phyloP scores from a whole-genome alignment of 1,284 basidiomycete genomes.

The Ganoderma meredithae region DNA sequence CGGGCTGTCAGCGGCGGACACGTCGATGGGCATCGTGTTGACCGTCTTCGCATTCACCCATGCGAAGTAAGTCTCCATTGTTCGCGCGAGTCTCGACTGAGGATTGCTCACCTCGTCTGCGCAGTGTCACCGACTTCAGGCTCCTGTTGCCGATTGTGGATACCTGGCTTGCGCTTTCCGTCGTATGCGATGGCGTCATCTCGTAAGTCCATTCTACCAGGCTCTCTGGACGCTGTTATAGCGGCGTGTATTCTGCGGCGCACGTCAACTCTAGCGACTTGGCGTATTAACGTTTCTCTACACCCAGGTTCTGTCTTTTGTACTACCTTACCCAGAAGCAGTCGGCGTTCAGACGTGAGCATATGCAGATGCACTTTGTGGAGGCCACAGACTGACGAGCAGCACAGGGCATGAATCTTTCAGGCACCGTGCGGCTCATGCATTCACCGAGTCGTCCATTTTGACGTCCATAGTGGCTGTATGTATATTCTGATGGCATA shows the following conservation, averaged over 20 bases:
- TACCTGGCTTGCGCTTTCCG: slow-evolving; percentile 30
- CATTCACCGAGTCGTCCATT: slow-evolving; percentile 41
- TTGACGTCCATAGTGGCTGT: slow-evolving; percentile 40
- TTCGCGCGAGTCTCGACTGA: not conserved
- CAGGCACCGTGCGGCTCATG: slow-evolving; percentile 38
- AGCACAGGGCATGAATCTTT: slow-evolving; percentile 39
- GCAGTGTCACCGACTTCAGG: slow-evolving; percentile 28
- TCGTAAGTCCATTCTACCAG: slow-evolving; percentile 26
- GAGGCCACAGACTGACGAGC: not conserved
- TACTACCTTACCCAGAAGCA: slow-evolving; percentile 14
- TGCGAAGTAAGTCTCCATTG: slow-evolving; percentile 24
- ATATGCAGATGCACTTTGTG: not conserved
- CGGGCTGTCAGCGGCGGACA: slow-evolving; percentile 37
- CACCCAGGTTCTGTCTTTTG: slow-evolving; percentile 9
- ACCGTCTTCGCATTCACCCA: slow-evolving; percentile 30
- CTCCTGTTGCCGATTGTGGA: slow-evolving; percentile 31
- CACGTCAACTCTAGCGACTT: not conserved
- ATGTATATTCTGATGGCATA: not conserved
- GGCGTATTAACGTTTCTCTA: not conserved
- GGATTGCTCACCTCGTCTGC: not conserved
- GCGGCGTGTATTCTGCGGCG: not conserved
- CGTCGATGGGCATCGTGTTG: slow-evolving; percentile 28
- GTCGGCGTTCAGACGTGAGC: slow-evolving; percentile 21
- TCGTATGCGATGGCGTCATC: slow-evolving; percentile 28
- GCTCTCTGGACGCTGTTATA: not conserved